Percentiles rank a stretch among this genome's conserved stretches.
These are phyloP conservation scores for Syzygium syzygioides DNA, from an alignment of 441 rosid genomes.

Conservation along the genomic window DNA sequence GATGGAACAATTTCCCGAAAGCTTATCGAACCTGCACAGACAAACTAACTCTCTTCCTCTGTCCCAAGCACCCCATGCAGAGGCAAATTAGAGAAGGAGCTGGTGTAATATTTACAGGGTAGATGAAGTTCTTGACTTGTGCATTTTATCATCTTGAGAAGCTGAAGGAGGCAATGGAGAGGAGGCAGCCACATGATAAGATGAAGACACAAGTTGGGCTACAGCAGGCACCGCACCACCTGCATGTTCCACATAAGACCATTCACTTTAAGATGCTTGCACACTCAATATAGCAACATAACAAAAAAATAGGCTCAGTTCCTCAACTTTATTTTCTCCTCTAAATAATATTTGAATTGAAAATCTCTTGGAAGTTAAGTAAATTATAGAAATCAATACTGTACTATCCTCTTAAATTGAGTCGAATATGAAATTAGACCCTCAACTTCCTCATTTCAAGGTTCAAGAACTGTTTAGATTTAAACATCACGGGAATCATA, in stretches of 20 bases:
- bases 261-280: neutral
- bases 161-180: neutral
- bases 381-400: neutral
- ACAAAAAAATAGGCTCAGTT: neutral
- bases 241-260: slow-evolving; percentile 1
- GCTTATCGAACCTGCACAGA: neutral
- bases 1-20: neutral
- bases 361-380: neutral
- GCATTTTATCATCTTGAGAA: slow-evolving; percentile 9
- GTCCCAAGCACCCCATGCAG: neutral
- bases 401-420: neutral
- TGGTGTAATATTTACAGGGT: slow-evolving; percentile 24
- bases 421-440: neutral
- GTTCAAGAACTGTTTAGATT: neutral
- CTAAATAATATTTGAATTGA: neutral
- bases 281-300: neutral
- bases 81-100: neutral
- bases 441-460: neutral
- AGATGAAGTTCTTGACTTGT: slow-evolving; percentile 38
- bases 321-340: neutral
- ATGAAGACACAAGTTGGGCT: slow-evolving; percentile 78
- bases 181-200: slow-evolving; percentile 60
- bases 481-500: neutral
- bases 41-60: neutral
- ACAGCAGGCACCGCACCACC: slow-evolving; percentile 86